Conservation (phyloP, 805 yeast species). For the Ogataea methylovora region DNA sequence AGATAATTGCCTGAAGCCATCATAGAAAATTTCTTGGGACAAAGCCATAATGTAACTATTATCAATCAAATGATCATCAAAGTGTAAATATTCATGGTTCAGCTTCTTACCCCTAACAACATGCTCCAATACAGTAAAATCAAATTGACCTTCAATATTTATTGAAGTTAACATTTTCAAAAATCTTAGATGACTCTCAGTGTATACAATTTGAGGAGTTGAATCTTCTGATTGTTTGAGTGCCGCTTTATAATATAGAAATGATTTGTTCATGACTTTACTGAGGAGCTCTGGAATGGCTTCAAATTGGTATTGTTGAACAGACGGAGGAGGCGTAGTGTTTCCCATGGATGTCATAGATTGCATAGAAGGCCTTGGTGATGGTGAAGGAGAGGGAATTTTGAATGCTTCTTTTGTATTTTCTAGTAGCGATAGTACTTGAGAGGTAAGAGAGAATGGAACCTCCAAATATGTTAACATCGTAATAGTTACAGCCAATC, state of each 20-base stretch:
- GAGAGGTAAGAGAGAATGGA: conserved; percentile 40
- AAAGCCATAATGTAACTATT: conserved; percentile 39
- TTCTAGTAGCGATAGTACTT: conserved; percentile 16
- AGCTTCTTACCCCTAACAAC: too few relatives aligned
- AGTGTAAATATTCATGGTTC: too few relatives aligned
- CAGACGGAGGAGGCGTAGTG: conserved; percentile 4
- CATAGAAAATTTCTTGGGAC: conserved; percentile 38
- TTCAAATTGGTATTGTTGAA: conserved; percentile 12
- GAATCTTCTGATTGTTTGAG: conserved; percentile 57
- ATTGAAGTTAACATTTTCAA: conserved; percentile 51
- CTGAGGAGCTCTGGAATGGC: conserved; percentile 29
- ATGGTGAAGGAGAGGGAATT: conserved; percentile 25
- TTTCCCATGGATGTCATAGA: conserved; percentile 10
- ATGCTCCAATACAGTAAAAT: conserved; percentile 20
- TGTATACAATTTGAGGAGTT: conserved; percentile 75
- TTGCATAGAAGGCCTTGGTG: conserved; percentile 43
- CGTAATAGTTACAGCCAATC: conserved; percentile 59
- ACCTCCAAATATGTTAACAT: conserved; percentile 50
- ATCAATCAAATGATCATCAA: too few relatives aligned
- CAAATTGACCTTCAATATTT: conserved; percentile 41
- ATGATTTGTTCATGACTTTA: conserved; percentile 29
- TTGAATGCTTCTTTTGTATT: conserved; percentile 16
- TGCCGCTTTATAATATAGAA: conserved; percentile 43
- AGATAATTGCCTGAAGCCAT: conserved; percentile 37
- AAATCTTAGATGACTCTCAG: conserved; percentile 62